Conservation (phyloP, 192 early-diverging fungal genomes). For the Phycomyces nitens region DNA sequence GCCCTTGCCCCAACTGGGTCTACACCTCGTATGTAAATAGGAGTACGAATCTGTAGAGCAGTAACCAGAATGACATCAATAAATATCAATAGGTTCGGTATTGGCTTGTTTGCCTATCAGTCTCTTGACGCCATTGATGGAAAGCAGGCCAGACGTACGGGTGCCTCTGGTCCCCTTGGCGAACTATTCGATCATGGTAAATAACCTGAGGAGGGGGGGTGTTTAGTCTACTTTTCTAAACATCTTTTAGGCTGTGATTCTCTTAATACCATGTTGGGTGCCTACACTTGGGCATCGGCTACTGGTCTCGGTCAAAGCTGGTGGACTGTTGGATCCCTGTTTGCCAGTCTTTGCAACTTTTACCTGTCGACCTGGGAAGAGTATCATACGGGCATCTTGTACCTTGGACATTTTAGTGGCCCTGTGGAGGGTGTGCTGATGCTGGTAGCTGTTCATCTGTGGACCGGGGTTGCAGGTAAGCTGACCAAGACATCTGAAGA, state of each 20-base stretch:
- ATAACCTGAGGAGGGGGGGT: background rate
- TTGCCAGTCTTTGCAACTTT: constrained; percentile 55
- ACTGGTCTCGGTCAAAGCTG: constrained; percentile 69
- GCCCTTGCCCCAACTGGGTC: constrained; percentile 75
- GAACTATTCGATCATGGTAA: constrained; percentile 95
- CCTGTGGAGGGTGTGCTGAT: constrained; percentile 89
- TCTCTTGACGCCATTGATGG: constrained; percentile 94
- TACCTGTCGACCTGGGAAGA: constrained; percentile 94
- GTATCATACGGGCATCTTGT: constrained; percentile 86
- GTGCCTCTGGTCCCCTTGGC: constrained; percentile 82
- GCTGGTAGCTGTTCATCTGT: constrained; percentile 55
- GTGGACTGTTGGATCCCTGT: constrained; percentile 50
- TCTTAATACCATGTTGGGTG: constrained; percentile 55
- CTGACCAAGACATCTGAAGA: background rate
- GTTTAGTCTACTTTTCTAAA: background rate
- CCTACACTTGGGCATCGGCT: constrained; percentile 57
- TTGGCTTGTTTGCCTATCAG: constrained; percentile 85
- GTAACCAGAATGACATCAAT: constrained; percentile 8
- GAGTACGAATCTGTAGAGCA: background rate
- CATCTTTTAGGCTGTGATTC: constrained; percentile 50
- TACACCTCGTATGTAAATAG: constrained; percentile 62
- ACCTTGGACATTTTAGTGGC: constrained; percentile 79
- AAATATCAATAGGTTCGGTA: constrained; percentile 45
- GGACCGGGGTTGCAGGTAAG: constrained; percentile 64
- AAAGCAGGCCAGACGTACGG: constrained; percentile 90